Conservation (phyloP, 108 stramenopile species). For the Discostella stelligeroides region DNA sequence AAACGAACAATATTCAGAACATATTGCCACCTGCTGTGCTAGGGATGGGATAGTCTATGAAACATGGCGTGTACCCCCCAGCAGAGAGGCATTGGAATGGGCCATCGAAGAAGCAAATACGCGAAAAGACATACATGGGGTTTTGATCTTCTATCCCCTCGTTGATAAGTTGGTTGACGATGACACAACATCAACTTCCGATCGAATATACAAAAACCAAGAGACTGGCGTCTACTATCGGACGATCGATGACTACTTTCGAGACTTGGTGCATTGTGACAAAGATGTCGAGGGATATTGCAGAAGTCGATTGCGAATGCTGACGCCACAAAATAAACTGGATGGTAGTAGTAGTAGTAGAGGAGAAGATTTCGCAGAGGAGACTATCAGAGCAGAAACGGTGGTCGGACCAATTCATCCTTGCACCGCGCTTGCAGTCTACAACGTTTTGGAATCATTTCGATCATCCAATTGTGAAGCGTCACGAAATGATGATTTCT, state of each 20-base stretch:
- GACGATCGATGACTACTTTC: conserved; percentile 87
- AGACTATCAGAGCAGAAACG: background rate
- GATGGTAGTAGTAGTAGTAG: no score
- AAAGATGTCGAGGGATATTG: conserved; percentile 95
- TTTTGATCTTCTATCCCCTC: conserved; percentile 95
- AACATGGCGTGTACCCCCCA: conserved; percentile 55
- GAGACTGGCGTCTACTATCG: conserved; percentile 78
- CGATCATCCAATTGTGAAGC: background rate
- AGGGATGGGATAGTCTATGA: conserved; percentile 89
- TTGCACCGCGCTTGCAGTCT: conserved; percentile 89
- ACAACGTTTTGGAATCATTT: conserved; percentile 83
- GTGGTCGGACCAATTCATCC: conserved; percentile 61
- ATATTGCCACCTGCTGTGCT: conserved; percentile 71
- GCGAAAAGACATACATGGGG: conserved; percentile 83
- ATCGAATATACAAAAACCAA: conserved; percentile 54
- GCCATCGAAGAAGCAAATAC: conserved; percentile 59
- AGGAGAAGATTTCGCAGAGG: background rate
- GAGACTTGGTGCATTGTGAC: conserved; percentile 73
- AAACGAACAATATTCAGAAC: conserved; percentile 77
- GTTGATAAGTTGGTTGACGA: conserved; percentile 53
- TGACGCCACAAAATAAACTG: conserved; percentile 4
- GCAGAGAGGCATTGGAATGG: conserved; percentile 55
- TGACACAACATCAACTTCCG: background rate
- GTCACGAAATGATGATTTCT: background rate
- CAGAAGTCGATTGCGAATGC: conserved; percentile 30